phyloP scores from a whole-genome alignment of 2,329 filamentous ascomycete species.

The Pseudodiploospora longispora region DNA sequence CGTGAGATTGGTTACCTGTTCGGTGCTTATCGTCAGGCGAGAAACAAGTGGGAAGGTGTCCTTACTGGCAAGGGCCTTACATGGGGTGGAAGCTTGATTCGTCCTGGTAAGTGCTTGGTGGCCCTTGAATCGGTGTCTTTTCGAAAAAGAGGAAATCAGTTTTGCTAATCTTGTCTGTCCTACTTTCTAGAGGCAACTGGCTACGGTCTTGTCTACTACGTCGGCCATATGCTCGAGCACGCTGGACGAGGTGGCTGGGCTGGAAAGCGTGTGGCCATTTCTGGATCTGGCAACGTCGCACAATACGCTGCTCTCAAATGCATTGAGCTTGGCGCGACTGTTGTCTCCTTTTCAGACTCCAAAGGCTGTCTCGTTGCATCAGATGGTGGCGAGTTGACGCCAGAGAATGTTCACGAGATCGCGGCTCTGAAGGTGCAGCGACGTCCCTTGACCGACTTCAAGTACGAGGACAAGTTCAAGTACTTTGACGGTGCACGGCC shows the following conservation, averaged over 20 bases:
- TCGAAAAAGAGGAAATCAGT: background rate
- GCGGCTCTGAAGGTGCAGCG: slow-evolving; percentile 80
- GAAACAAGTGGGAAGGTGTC: slow-evolving; percentile 91
- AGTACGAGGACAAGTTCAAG: slow-evolving; percentile 60
- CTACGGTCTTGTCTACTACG: slow-evolving; percentile 94
- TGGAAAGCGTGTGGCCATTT: slow-evolving; percentile 92
- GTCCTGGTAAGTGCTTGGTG: slow-evolving; percentile 47
- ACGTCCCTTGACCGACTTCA: slow-evolving; percentile 69
- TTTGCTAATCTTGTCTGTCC: slow-evolving; percentile 2
- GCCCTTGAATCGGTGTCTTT: background rate
- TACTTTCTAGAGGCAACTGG: slow-evolving; percentile 70
- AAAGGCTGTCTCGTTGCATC: slow-evolving; percentile 74
- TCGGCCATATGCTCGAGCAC: slow-evolving; percentile 90
- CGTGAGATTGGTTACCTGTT: slow-evolving; percentile 95
- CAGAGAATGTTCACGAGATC: slow-evolving; percentile 71
- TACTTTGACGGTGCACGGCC: slow-evolving; percentile 84
- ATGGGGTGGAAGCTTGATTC: slow-evolving; percentile 92
- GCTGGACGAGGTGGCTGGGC: slow-evolving; percentile 77
- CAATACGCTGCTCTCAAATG: slow-evolving; percentile 95
- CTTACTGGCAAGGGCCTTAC: slow-evolving; percentile 88
- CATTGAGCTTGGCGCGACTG: slow-evolving; percentile 88
- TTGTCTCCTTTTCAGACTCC: slow-evolving; percentile 90
- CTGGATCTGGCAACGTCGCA: slow-evolving; percentile 94
- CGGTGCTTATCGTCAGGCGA: slow-evolving; percentile 81
- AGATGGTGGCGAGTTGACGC: slow-evolving; percentile 62